These are phyloP conservation scores for Gillenia trifoliata DNA, from an alignment of 306 rosid genomes.

Conservation along the genomic window DNA sequence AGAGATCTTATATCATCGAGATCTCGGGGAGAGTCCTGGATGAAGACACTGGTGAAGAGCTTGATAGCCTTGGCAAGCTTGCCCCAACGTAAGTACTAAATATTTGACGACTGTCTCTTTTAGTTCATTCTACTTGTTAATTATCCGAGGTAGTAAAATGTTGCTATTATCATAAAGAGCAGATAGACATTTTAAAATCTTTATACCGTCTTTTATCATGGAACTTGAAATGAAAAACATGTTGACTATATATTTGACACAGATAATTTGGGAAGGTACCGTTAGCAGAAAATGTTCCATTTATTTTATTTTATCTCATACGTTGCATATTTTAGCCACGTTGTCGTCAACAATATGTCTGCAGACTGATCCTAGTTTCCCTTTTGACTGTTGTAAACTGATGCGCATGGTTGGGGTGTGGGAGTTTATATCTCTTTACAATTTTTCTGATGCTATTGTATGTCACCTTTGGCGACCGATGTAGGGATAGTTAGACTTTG, in stretches of 20 bases:
- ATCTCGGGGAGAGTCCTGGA: slow-evolving; percentile 82
- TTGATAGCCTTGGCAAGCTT: slow-evolving; percentile 88
- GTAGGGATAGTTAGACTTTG: no score
- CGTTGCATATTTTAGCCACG: background rate
- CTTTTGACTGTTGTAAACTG: no score
- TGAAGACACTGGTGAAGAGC: slow-evolving; percentile 83
- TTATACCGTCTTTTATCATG: background rate
- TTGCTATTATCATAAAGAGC: background rate
- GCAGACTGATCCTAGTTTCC: background rate
- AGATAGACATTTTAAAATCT: background rate
- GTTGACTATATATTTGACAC: background rate
- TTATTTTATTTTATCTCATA: background rate
- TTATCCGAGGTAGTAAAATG: background rate
- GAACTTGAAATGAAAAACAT: background rate
- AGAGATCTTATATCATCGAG: slow-evolving; percentile 70
- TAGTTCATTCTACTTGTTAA: slow-evolving; percentile 8
- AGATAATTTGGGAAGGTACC: background rate
- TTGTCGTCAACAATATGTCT: background rate
- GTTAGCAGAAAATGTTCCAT: background rate
- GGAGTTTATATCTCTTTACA: background rate
- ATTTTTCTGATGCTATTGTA: background rate
- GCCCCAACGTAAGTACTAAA: slow-evolving; percentile 85
- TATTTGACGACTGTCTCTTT: slow-evolving; percentile 7
- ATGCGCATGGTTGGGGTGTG: no score
- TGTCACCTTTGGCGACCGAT: background rate